Conservation (phyloP, 164 flowering plant species). For the Vitis vinifera region DNA sequence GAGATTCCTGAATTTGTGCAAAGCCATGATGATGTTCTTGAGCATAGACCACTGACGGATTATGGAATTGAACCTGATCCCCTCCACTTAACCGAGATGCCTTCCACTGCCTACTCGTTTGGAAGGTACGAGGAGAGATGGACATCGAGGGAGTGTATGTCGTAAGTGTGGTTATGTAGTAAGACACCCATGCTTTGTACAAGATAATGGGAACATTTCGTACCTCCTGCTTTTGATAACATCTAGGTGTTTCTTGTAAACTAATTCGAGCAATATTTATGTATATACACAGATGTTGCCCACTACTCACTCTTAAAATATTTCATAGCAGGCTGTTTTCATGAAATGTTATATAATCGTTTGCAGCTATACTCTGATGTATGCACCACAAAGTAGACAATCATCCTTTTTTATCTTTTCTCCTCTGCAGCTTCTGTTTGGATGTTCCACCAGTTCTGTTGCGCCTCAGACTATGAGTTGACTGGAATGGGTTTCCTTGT, state of each 20-base stretch:
- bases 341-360: background rate
- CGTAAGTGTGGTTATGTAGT: conserved; percentile 7
- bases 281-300: too few species aligned
- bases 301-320: too few species aligned
- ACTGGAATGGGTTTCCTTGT: too few species aligned
- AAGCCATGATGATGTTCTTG: conserved; percentile 76
- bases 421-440: too few species aligned
- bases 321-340: background rate
- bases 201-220: background rate
- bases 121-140: conserved; percentile 73
- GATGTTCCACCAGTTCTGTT: too few species aligned
- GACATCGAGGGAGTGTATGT: conserved; percentile 48
- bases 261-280: background rate
- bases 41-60: conserved; percentile 87
- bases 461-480: too few species aligned
- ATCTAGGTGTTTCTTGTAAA: background rate
- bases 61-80: conserved; percentile 94
- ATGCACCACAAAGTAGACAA: background rate
- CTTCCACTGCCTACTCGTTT: conserved; percentile 42
- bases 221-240: background rate
- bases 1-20: conserved; percentile 94
- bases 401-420: background rate
- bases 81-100: conserved; percentile 56
- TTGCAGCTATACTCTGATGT: background rate
- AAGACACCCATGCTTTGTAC: conserved; percentile 3